Evolutionary conservation across 352 stramenopile genomes (phyloP).

Genomic region (Pythium chondricola): DNA sequence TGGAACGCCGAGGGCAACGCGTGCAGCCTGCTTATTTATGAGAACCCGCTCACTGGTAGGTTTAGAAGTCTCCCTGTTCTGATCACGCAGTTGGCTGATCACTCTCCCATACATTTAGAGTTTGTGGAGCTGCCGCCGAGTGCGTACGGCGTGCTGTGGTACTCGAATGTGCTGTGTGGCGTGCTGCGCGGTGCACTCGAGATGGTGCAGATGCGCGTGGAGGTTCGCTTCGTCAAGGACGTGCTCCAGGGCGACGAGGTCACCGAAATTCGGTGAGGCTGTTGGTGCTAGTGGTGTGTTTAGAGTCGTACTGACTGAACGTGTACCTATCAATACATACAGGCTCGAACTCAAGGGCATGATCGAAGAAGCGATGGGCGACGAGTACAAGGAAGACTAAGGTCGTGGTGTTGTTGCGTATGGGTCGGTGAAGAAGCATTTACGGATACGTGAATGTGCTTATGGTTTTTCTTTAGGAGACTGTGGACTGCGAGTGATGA

Average conservation of each 20-base stretch:
- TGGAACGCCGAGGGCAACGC: conserved; percentile 84
- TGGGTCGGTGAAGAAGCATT: too few species aligned
- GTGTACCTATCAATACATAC: too few species aligned
- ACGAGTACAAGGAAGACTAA: conserved; percentile 87
- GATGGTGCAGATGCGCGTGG: conserved; percentile 90
- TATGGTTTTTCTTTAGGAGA: too few species aligned
- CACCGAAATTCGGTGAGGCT: conserved; percentile 68
- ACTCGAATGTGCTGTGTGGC: conserved; percentile 96
- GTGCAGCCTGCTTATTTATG: conserved; percentile 93
- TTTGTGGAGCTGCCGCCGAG: conserved; percentile 89
- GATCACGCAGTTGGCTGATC: background rate
- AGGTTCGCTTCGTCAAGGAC: conserved; percentile 81
- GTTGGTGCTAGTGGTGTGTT: too few species aligned
- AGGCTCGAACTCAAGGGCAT: conserved; percentile 84
- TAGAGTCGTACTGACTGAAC: too few species aligned
- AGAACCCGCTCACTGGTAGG: conserved; percentile 92
- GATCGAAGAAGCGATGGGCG: conserved; percentile 84
- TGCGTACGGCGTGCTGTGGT: conserved; percentile 89
- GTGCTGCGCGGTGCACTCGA: conserved; percentile 94
- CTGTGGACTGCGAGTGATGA: too few species aligned
- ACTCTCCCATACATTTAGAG: conserved; percentile 49
- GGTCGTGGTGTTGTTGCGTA: too few species aligned
- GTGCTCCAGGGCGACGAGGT: conserved; percentile 82
- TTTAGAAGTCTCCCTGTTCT: background rate
- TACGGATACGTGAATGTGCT: too few species aligned